A percentile compares a stretch with the other conserved stretches of the same genome.
These are phyloP conservation scores for Coniella lustricola DNA, from an alignment of 2,329 filamentous ascomycete genomes.

Conservation along the genomic window DNA sequence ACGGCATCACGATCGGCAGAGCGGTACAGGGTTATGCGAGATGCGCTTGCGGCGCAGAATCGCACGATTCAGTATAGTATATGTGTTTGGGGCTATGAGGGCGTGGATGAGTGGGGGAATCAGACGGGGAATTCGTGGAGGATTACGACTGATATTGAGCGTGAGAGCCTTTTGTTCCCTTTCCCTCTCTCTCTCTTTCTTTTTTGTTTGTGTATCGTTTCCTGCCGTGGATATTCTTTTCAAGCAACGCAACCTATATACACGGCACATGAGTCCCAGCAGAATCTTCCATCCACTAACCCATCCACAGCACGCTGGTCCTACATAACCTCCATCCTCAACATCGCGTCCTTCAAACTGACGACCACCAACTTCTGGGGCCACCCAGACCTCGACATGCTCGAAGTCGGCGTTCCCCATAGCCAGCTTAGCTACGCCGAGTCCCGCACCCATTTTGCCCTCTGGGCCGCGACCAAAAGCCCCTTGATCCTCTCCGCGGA, in stretches of 20 bases:
- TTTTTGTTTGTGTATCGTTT: neutral
- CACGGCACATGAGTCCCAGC: no score
- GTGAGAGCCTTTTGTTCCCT: constrained; percentile 18
- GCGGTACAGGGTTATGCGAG: constrained; percentile 37
- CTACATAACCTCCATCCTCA: constrained; percentile 7
- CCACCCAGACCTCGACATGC: constrained; percentile 44
- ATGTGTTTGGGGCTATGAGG: constrained; percentile 39
- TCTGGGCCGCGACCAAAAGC: constrained; percentile 45
- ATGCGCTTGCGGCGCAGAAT: constrained; percentile 31
- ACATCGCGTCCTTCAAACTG: constrained; percentile 40
- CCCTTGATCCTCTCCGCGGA: constrained; percentile 42
- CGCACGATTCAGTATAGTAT: constrained; percentile 37
- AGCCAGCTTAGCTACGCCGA: constrained; percentile 37
- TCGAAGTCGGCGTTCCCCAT: constrained; percentile 39
- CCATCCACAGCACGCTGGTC: constrained; percentile 25
- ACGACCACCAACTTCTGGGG: constrained; percentile 40
- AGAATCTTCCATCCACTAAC: no score
- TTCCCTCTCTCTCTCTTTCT: neutral
- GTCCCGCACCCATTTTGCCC: constrained; percentile 41
- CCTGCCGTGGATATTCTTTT: no score
- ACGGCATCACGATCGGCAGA: constrained; percentile 33
- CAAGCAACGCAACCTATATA: no score
- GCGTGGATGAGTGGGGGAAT: constrained; percentile 38
- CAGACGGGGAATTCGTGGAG: constrained; percentile 34
- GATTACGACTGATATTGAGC: constrained; percentile 29